Percentiles rank a stretch among this genome's conserved stretches.
phyloP scores from a whole-genome alignment of 352 stramenopile genomes.

The Pythium biforme region DNA sequence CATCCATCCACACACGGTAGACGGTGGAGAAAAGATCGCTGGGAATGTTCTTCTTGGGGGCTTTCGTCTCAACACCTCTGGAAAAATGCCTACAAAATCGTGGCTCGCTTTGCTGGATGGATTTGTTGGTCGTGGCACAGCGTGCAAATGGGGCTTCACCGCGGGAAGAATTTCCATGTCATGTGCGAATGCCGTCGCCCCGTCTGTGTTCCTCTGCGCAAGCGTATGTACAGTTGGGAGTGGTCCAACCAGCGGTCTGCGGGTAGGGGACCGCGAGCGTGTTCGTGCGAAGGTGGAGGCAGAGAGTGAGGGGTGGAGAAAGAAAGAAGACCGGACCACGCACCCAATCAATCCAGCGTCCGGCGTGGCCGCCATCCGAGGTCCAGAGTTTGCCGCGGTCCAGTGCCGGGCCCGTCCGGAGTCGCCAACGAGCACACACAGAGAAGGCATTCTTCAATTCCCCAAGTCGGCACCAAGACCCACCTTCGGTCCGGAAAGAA shows the following conservation, averaged over 20 bases:
- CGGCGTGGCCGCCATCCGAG: not conserved
- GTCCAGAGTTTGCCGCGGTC: not conserved
- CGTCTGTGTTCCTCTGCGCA: not conserved
- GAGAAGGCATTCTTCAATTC: constrained; percentile 19
- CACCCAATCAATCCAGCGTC: constrained; percentile 9
- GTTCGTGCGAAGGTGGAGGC: not conserved
- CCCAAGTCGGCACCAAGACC: not conserved
- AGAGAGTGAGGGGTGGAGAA: constrained; percentile 6
- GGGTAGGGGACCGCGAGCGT: constrained; percentile 4
- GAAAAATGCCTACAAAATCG: not conserved
- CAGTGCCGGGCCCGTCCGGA: not conserved
- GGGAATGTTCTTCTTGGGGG: not conserved
- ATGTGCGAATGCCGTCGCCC: not conserved
- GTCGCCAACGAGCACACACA: not conserved
- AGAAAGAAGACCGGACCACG: not conserved
- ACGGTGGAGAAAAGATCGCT: not conserved
- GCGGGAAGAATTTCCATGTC: constrained; percentile 2
- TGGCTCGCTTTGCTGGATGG: not conserved
- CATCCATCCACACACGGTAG: not conserved
- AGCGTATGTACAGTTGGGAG: constrained; percentile 4
- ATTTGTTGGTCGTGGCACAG: not conserved
- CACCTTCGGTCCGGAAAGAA: not conserved
- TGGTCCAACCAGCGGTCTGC: constrained; percentile 8
- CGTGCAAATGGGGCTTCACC: not conserved
- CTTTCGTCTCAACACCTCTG: not conserved